Base-by-base conservation (phyloP, 75 land plant genomes). In the Selaginella tamariscina region DNA sequence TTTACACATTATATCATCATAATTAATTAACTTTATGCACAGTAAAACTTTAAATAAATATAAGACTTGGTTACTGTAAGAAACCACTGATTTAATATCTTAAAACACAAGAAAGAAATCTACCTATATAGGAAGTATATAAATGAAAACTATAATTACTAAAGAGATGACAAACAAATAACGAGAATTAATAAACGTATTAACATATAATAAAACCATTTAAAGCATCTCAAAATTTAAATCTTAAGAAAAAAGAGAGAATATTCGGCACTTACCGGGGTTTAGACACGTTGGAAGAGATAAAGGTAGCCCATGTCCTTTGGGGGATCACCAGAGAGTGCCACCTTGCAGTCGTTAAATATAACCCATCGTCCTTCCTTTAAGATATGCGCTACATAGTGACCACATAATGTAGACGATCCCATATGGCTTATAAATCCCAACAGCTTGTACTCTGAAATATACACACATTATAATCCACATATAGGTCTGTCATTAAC, bases 231-330 rank as follows among this genome's bases (percentile, higher is more conserved):
- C 49, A 5, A 5, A 5, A 5, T 39, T 39, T 39, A 39, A 5
- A 5, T 5, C 5, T 39, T 5, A 39, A 39, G 49, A 39, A 39
- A 39, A 39, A 39, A n/a, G n/a, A n/a, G n/a, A n/a, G n/a, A n/a
- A n/a, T n/a, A n/a, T n/a, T n/a, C n/a, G n/a, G n/a, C n/a, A n/a
- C n/a, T n/a, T n/a, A n/a, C n/a, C n/a, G n/a, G n/a, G n/a, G 49
- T 39, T 15, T 39, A 39, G 49, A 72, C 65, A 63, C 99, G 82
- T 74, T 95, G 89, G 56, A 89, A 95, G 78, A 95, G 84, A 67
- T 95, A 95, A 1, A 95, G 73, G 70, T 95, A 95, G 0, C 92
- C 99, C 99, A 95, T 90, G 75, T 95, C 97, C 69, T 81, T 84
- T 2, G 99, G 99, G 21, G 99, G 99, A 62, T 91, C 83, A 24